Percentiles rank a stretch among this genome's conserved stretches.
Evolutionary conservation across 2,329 filamentous ascomycete species (phyloP).

Genomic region (Sporothrix dimorphospora): DNA sequence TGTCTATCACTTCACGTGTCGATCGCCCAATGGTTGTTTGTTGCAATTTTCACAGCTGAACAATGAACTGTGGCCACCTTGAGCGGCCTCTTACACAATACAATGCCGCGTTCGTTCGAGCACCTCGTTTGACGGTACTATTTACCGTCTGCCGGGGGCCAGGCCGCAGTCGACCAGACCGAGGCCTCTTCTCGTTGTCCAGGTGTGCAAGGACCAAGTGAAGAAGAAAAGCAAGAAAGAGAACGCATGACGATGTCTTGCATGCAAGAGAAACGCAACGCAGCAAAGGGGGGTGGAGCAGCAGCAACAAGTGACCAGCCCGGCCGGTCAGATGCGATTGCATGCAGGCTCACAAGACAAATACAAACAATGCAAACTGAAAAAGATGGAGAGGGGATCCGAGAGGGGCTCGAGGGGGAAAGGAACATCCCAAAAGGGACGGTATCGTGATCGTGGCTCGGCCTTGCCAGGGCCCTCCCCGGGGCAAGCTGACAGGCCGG

Average conservation of each 20-base stretch:
- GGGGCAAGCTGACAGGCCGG: background rate
- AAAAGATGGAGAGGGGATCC: too few relatives aligned
- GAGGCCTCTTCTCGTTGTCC: background rate
- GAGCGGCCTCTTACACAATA: slow-evolving; percentile 12
- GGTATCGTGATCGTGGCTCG: background rate
- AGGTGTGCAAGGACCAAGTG: background rate
- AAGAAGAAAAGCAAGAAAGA: background rate
- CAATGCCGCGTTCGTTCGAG: background rate
- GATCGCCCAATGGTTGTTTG: background rate
- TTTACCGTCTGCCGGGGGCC: background rate
- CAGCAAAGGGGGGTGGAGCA: slow-evolving; percentile 1
- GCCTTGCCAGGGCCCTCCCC: background rate
- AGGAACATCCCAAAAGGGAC: background rate
- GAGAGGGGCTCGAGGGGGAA: background rate
- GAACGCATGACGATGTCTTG: slow-evolving; percentile 15
- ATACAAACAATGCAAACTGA: too few relatives aligned
- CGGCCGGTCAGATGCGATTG: too few relatives aligned
- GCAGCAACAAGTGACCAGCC: background rate
- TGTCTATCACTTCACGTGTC: background rate
- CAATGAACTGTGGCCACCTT: background rate
- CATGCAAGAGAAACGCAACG: background rate
- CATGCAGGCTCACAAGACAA: too few relatives aligned
- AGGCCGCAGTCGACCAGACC: background rate
- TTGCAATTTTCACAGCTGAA: slow-evolving; percentile 2
- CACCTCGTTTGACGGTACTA: background rate